These are phyloP conservation scores for Penicillium aurantiogriseum DNA, from an alignment of 2,329 filamentous ascomycete genomes.

Conservation along the genomic window DNA sequence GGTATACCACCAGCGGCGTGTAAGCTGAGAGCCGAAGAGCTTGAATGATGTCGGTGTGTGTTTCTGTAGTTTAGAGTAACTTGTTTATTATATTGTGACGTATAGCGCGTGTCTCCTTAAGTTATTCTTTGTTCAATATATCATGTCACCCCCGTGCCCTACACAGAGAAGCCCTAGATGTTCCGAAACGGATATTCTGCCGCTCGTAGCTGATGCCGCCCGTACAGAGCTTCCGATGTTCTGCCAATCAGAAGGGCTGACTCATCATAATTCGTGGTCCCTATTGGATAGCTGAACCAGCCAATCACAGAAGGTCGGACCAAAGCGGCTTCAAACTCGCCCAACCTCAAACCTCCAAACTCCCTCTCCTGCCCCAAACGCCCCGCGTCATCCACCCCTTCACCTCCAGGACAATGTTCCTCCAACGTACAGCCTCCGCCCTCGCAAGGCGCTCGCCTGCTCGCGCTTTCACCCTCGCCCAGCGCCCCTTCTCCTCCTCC, in stretches of 20 bases:
- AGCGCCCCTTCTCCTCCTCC: slow-evolving; percentile 47
- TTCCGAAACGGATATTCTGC: slow-evolving; percentile 14
- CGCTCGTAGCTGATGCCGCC: slow-evolving; percentile 6
- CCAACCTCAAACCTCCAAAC: slow-evolving; percentile 37
- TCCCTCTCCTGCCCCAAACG: slow-evolving; percentile 31
- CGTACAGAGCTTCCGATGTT: background rate
- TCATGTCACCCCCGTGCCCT: slow-evolving; percentile 11
- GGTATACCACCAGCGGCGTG: slow-evolving; percentile 87
- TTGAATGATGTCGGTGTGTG: slow-evolving; percentile 11
- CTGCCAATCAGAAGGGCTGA: slow-evolving; percentile 19
- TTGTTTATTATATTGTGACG: background rate
- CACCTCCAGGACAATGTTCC: slow-evolving; percentile 45
- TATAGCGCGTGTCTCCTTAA: background rate
- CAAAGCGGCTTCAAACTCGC: slow-evolving; percentile 42
- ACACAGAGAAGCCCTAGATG: slow-evolving; percentile 18
- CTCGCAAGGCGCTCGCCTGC: slow-evolving; percentile 47
- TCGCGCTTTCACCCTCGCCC: slow-evolving; percentile 39
- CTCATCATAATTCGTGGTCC: slow-evolving; percentile 9
- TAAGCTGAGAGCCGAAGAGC: slow-evolving; percentile 68
- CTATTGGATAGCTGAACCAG: slow-evolving; percentile 9
- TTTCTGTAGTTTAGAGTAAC: background rate
- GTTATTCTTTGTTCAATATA: background rate
- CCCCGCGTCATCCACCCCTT: slow-evolving; percentile 24
- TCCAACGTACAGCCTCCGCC: slow-evolving; percentile 47
- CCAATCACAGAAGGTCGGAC: slow-evolving; percentile 31